phyloP scores from a whole-genome alignment of 257 asterid genomes.

The Schizonepeta tenuifolia region DNA sequence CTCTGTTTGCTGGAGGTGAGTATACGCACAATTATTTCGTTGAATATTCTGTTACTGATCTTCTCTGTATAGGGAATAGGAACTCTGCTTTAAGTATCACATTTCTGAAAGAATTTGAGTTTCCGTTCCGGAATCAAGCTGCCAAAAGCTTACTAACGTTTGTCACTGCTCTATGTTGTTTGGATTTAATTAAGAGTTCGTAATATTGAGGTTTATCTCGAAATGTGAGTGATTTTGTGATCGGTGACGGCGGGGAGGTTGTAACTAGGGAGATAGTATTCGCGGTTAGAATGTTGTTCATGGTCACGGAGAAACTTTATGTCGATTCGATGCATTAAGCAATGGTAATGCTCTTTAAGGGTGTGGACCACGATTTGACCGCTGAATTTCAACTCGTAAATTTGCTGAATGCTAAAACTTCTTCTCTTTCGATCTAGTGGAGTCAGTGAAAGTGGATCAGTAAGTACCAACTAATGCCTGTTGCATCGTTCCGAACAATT shows the following conservation, averaged over 20 bases:
- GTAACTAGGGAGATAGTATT: conserved; percentile 1
- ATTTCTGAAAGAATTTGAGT: conserved; percentile 5
- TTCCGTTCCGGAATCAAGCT: conserved; percentile 17
- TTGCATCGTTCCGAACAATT: conserved; percentile 8
- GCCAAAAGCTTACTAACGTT: conserved; percentile 6
- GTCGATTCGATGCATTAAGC: conserved; percentile 12
- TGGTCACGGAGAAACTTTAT: background rate
- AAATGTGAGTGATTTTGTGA: conserved; percentile 33
- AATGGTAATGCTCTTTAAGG: conserved; percentile 11
- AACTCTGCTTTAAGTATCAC: conserved; percentile 33
- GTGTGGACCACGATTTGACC: conserved; percentile 15
- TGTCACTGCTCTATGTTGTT: conserved; percentile 21
- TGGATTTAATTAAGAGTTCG: conserved; percentile 25
- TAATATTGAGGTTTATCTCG: conserved; percentile 20
- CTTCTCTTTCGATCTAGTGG: background rate
- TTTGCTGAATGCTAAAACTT: background rate
- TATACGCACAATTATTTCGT: conserved; percentile 21
- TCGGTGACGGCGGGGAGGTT: conserved; percentile 12
- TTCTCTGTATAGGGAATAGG: conserved; percentile 5
- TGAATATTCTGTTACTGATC: conserved; percentile 19
- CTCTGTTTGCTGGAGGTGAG: conserved; percentile 35
- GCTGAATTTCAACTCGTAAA: conserved; percentile 22
- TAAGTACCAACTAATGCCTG: conserved; percentile 24
- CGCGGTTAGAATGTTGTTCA: conserved; percentile 23
- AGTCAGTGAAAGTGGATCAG: conserved; percentile 21